Conservation (phyloP, 176 grass and related monocot species). For the Phoenix roebelenii region DNA sequence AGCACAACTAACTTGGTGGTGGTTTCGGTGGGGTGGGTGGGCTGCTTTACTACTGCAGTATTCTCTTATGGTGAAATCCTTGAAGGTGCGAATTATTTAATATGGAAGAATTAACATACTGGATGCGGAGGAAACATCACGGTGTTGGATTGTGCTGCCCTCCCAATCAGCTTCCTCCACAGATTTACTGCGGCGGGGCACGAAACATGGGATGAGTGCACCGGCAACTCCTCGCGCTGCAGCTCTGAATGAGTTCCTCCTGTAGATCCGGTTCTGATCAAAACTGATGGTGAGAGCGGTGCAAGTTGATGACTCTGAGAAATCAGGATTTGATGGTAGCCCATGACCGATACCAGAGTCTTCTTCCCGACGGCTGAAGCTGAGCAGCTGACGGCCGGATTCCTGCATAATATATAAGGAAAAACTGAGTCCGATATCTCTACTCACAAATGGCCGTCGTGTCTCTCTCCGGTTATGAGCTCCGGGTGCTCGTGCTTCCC, state of each 20-base stretch:
- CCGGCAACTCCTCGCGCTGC: conserved; percentile 20
- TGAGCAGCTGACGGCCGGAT: conserved; percentile 16
- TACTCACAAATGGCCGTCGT: too few species aligned
- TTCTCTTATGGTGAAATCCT: not conserved
- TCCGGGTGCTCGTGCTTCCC: too few species aligned
- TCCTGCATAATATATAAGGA: conserved; percentile 18
- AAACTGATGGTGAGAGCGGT: conserved; percentile 17
- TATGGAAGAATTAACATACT: not conserved
- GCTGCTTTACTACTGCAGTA: not conserved
- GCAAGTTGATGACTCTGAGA: conserved; percentile 39
- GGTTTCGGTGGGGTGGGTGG: not conserved
- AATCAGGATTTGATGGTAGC: conserved; percentile 35
- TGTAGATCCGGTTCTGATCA: conserved; percentile 5
- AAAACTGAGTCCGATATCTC: not conserved
- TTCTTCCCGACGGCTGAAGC: conserved; percentile 20
- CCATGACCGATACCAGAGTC: conserved; percentile 16
- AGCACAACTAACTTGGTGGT: too few species aligned
- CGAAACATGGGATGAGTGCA: conserved; percentile 30
- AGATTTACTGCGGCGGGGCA: conserved; percentile 13
- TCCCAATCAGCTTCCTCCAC: conserved; percentile 17
- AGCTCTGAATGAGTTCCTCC: conserved; percentile 21
- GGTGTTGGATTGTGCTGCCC: not conserved
- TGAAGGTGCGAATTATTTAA: not conserved
- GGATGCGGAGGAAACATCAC: not conserved
- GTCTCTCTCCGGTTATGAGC: too few species aligned